Percentiles rank a stretch among this genome's conserved stretches.
Conservation (phyloP, 2,329 filamentous ascomycete genomes). For the Bipolaris victoriae region DNA sequence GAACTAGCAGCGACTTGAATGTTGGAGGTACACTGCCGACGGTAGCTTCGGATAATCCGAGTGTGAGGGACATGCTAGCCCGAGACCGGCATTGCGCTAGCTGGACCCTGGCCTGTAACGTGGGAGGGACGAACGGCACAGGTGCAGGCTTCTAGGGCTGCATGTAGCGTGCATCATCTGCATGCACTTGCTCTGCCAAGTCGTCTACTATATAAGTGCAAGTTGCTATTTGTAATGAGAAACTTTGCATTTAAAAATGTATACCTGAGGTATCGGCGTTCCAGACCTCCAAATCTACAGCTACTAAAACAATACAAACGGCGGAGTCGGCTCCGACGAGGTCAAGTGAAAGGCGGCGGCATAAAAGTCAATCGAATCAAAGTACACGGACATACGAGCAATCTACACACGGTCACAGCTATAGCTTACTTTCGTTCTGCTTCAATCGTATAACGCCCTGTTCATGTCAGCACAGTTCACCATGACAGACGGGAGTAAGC, state of each 20-base stretch:
- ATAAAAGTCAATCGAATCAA: neutral
- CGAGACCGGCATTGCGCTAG: conserved; percentile 6
- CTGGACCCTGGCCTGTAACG: conserved; percentile 5
- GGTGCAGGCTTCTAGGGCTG: conserved; percentile 3
- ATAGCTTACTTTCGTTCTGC: conserved; percentile 24
- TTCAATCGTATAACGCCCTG: conserved; percentile 23
- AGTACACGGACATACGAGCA: neutral
- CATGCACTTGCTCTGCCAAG: neutral
- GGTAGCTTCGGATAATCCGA: neutral
- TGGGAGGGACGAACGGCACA: conserved; percentile 1
- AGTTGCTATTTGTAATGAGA: neutral
- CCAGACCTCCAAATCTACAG: neutral
- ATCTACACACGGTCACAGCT: neutral
- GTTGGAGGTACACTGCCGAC: neutral
- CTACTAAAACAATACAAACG: neutral
- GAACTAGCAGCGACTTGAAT: neutral
- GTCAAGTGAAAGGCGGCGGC: neutral
- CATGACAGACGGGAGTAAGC: too few species aligned
- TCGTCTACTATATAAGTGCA: neutral
- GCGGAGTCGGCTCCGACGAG: neutral
- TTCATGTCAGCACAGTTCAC: conserved; percentile 9
- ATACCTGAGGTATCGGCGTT: neutral
- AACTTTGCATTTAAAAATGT: neutral
- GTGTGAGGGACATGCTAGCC: conserved; percentile 3
- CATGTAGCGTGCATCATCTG: neutral